Conservation (phyloP, 192 early-diverging fungal species). For the Coemansia interrupta region DNA sequence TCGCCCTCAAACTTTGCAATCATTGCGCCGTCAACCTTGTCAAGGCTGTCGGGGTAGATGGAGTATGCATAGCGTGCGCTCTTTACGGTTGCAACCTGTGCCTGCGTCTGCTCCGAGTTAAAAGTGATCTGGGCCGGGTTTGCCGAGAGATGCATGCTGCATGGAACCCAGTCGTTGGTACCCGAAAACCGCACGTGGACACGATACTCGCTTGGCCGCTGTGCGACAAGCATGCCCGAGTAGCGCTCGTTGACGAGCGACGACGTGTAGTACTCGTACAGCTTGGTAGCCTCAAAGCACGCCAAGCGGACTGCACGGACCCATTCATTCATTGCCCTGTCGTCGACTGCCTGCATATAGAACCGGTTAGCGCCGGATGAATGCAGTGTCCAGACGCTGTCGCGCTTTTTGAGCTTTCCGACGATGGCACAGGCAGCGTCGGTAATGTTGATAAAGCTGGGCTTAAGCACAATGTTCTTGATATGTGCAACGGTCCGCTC, state of each 20-base stretch:
- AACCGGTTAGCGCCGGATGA: constrained; percentile 69
- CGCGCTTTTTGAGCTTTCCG: constrained; percentile 56
- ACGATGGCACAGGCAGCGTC: constrained; percentile 62
- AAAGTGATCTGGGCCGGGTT: constrained; percentile 32
- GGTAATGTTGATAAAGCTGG: constrained; percentile 74
- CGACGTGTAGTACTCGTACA: constrained; percentile 73
- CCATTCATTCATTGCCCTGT: constrained; percentile 62
- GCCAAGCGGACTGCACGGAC: constrained; percentile 67
- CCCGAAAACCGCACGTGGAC: constrained; percentile 51
- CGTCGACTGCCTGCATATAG: constrained; percentile 60
- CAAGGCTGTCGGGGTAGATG: constrained; percentile 53
- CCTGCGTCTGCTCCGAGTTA: constrained; percentile 22
- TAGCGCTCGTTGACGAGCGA: constrained; percentile 51
- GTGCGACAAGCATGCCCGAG: constrained; percentile 10
- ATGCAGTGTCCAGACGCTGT: constrained; percentile 62
- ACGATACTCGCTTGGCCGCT: constrained; percentile 29
- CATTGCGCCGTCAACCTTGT: constrained; percentile 47
- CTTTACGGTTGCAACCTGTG: constrained; percentile 37
- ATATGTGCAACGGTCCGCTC: constrained; percentile 48
- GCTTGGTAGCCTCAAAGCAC: constrained; percentile 68
- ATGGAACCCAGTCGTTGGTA: constrained; percentile 55
- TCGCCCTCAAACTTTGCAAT: constrained; percentile 57
- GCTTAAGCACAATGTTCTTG: constrained; percentile 55
- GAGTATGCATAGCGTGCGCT: constrained; percentile 42
- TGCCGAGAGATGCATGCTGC: constrained; percentile 38